Percentiles rank a stretch among this genome's conserved stretches.
These are phyloP conservation scores for Cornus florida DNA, from an alignment of 148 eudicot genomes.

Conservation along the genomic window DNA sequence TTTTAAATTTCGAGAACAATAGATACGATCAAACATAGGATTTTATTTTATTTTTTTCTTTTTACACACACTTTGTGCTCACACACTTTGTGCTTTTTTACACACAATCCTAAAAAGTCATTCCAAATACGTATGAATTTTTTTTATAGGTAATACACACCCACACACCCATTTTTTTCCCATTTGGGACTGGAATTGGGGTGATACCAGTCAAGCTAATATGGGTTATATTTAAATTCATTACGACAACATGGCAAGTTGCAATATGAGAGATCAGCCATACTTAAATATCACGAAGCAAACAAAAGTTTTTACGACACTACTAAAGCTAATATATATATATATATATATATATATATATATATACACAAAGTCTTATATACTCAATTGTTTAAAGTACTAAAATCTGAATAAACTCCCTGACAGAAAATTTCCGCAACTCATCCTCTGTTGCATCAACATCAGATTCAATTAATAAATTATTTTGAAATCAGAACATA, in stretches of 20 bases:
- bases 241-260: not conserved
- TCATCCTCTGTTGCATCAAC: not conserved
- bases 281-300: slow-evolving; percentile 3
- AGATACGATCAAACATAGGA: not conserved
- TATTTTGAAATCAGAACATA: too few relatives aligned
- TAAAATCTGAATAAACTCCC: not conserved
- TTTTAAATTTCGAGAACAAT: not conserved
- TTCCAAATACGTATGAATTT: not conserved
- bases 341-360: not conserved
- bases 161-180: too few relatives aligned
- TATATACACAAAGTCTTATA: too few relatives aligned
- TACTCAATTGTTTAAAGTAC: too few relatives aligned
- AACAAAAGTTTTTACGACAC: not conserved
- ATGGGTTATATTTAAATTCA: too few relatives aligned
- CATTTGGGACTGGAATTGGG: not conserved
- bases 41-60: too few relatives aligned
- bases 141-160: too few relatives aligned
- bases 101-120: too few relatives aligned
- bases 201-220: too few relatives aligned
- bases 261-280: not conserved
- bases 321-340: not conserved
- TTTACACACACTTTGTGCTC: too few relatives aligned
- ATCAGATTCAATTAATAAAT: not conserved
- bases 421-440: not conserved
- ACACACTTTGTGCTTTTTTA: too few relatives aligned